Conservation (phyloP, 805 yeast genomes). For the Nakazawaea laoshanensis region DNA sequence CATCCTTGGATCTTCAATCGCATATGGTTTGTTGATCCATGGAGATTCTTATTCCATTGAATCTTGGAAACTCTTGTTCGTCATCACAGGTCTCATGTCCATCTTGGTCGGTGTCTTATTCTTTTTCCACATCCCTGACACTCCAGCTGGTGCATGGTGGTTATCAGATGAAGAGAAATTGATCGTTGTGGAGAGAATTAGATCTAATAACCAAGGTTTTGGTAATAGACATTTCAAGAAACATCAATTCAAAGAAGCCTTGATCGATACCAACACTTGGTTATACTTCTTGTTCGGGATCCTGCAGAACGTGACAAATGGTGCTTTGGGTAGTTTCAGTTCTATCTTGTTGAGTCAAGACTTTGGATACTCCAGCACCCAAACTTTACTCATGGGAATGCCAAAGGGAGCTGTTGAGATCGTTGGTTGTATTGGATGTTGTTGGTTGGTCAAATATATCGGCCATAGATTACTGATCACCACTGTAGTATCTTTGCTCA, state of each 20-base stretch:
- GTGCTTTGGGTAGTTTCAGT: constrained; percentile 42
- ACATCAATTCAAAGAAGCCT: constrained; percentile 44
- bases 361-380: constrained; percentile 16
- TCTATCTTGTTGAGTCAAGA: constrained; percentile 29
- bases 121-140: constrained; percentile 33
- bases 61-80: constrained; percentile 55
- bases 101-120: constrained; percentile 39
- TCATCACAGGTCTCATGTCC: constrained; percentile 54
- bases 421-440: constrained; percentile 15
- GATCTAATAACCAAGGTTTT: constrained; percentile 47
- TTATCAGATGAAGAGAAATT: constrained; percentile 31
- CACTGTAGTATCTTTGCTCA: constrained; percentile 15
- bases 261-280: constrained; percentile 43
- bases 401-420: constrained; percentile 29
- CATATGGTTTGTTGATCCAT: constrained; percentile 39
- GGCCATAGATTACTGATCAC: constrained; percentile 25
- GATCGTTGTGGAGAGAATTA: constrained; percentile 42
- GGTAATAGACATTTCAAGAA: constrained; percentile 47
- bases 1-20: constrained; percentile 37
- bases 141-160: constrained; percentile 27
- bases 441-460: constrained; percentile 15
- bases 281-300: constrained; percentile 33
- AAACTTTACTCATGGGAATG: constrained; percentile 25
- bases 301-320: constrained; percentile 43
- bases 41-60: constrained; percentile 26